A percentile compares a stretch with the other conserved stretches of the same genome.
These are phyloP conservation scores for Alternaria triticimaculans DNA, from an alignment of 2,329 filamentous ascomycete genomes.

Conservation along the genomic window DNA sequence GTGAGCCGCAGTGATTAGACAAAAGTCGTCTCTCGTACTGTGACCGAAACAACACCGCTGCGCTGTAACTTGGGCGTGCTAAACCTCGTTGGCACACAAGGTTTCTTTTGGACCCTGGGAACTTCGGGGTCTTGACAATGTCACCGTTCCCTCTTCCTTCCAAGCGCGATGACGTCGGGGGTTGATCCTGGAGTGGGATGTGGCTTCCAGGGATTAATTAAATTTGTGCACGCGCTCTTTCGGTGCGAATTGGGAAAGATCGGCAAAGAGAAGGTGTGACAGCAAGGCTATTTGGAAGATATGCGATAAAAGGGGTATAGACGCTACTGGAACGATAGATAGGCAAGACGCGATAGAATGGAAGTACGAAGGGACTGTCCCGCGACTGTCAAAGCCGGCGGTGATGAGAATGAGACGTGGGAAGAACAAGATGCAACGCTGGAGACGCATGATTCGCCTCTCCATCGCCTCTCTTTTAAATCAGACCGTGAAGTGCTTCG, in stretches of 20 bases:
- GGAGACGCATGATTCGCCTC: neutral
- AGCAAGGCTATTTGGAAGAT: neutral
- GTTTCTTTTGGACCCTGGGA: neutral
- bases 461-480: slow-evolving; percentile 12
- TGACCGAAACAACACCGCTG: neutral
- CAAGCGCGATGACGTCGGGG: slow-evolving; percentile 8
- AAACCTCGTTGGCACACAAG: neutral
- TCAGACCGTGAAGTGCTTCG: neutral
- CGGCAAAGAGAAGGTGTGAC: neutral
- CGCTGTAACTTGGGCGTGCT: neutral
- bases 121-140: slow-evolving; percentile 2
- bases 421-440: neutral
- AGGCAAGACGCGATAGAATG: neutral
- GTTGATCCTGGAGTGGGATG: neutral
- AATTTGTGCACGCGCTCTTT: slow-evolving; percentile 5
- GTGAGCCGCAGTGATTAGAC: neutral
- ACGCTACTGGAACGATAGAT: neutral
- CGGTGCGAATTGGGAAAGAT: slow-evolving; percentile 2
- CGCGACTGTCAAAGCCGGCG: slow-evolving; percentile 22
- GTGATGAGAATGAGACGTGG: slow-evolving; percentile 5
- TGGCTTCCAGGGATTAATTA: slow-evolving; percentile 5
- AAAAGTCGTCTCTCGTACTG: neutral
- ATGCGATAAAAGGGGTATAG: slow-evolving; percentile 1
- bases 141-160: neutral
- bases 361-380: neutral